Base-by-base conservation (phyloP, 148 eudicot species). In the Fagopyrum homotropicum region DNA sequence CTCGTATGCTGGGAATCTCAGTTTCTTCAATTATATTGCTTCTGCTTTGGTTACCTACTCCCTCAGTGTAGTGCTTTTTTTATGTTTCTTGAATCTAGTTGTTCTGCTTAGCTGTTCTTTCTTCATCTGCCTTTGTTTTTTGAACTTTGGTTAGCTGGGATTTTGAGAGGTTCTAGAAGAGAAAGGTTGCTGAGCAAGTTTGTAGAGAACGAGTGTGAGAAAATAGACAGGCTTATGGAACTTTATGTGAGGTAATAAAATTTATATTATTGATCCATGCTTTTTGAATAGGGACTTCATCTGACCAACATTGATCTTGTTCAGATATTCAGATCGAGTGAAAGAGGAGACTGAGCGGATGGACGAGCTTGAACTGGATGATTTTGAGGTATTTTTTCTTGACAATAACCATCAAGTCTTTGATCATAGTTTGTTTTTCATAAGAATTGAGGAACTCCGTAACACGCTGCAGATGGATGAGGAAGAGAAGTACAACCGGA, bases 171-270 rank as follows among this genome's bases (percentile, higher is more conserved):
- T 77, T 90, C 97, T 44, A 95, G 99, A 85, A 90, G 93, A 84
- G 99, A 95, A 76, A 88, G 99, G 75, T 80, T 95, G 88, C 78
- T 95, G 73, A 87, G 93, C 88, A 95, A 95, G 84, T 95, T 92
- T 80, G 89, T 90, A 43, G 99, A 92, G 81, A 90, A 87, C 81
- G 99, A 95, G 80, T 92, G 86, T 69, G 99, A 92, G 90, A 95
- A 95, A 85, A 92, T 92, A 82, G 99, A 95, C 77, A 82, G 99
- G 82, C 91, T 95, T 69, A 88, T 95, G 93, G 99, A 95, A 83
- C 91, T 95, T 47, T 92, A 90, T 80, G 85, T 89, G 84, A 92
- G 99, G 99, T 95, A 77, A 85, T 57, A 81, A 45, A 50, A 35
- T 49, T 45, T 59, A 16, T 5, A 57, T 14, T 15, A 40, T 66